A percentile compares a stretch with the other conserved stretches of the same genome.
These are phyloP conservation scores for Cardiospermum halicacabum DNA, from an alignment of 345 rosid species.

Conservation along the genomic window DNA sequence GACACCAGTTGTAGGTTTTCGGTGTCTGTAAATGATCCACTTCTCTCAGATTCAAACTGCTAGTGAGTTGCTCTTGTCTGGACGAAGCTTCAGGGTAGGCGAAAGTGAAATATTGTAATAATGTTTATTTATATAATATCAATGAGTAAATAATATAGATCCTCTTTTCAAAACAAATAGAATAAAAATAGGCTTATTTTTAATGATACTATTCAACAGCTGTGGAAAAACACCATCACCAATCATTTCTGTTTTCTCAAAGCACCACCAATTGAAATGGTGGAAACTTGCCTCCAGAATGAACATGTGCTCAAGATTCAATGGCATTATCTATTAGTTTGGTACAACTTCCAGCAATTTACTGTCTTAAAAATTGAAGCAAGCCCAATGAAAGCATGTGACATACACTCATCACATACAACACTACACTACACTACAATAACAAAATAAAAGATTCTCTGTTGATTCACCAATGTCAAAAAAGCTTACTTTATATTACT, in stretches of 20 bases:
- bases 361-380: background rate
- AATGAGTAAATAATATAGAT: no score
- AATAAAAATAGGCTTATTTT: no score
- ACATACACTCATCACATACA: background rate
- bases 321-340: background rate
- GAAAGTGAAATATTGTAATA: no score
- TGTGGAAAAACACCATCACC: background rate
- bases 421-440: no score
- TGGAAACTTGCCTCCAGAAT: background rate
- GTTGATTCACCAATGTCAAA: no score
- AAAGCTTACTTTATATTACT: background rate
- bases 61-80: no score
- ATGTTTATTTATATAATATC: no score
- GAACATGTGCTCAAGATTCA: background rate
- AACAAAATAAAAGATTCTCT: no score
- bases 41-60: conserved; percentile 7
- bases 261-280: background rate
- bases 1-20: background rate
- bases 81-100: no score
- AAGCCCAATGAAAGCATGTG: background rate
- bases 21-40: conserved; percentile 16
- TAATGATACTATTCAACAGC: no score
- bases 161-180: no score
- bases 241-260: no score
- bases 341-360: background rate